Conservation (phyloP, 2,329 filamentous ascomycete genomes). For the Laburnicola sp. region DNA sequence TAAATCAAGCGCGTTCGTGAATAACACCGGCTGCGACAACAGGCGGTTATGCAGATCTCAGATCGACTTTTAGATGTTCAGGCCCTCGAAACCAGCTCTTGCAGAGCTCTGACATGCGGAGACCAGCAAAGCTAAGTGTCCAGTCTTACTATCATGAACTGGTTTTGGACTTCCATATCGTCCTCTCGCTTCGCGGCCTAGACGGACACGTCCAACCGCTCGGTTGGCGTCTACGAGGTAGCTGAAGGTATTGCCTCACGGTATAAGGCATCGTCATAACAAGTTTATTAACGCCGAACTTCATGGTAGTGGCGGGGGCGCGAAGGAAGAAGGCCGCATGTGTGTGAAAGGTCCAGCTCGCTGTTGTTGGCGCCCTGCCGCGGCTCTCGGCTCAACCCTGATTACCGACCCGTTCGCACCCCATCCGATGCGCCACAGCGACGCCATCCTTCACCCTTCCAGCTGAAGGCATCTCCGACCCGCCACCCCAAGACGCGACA, state of each 20-base stretch:
- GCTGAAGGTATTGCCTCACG: constrained; percentile 15
- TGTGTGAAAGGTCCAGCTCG: constrained; percentile 13
- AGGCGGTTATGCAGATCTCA: background rate
- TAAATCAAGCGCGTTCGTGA: background rate
- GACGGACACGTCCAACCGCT: constrained; percentile 4
- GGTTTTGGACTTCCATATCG: background rate
- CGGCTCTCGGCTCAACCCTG: constrained; percentile 27
- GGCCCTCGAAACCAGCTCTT: too few species aligned
- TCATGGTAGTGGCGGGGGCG: constrained; percentile 8
- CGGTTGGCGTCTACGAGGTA: constrained; percentile 17
- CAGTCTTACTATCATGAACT: background rate
- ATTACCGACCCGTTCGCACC: constrained; percentile 17
- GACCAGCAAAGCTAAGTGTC: too few species aligned
- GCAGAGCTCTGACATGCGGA: too few species aligned
- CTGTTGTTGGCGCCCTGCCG: constrained; percentile 10
- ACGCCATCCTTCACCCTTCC: constrained; percentile 37
- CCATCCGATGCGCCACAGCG: constrained; percentile 29
- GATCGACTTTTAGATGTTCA: too few species aligned
- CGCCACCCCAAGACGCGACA: constrained; percentile 20
- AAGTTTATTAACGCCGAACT: constrained; percentile 7
- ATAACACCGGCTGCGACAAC: constrained; percentile 8
- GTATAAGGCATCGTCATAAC: constrained; percentile 17
- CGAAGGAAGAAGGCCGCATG: constrained; percentile 5
- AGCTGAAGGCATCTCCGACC: constrained; percentile 37
- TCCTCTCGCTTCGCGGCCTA: background rate